These are phyloP conservation scores for Domatiomyces globalis DNA, from an alignment of 2,329 filamentous ascomycete genomes.

Conservation along the genomic window DNA sequence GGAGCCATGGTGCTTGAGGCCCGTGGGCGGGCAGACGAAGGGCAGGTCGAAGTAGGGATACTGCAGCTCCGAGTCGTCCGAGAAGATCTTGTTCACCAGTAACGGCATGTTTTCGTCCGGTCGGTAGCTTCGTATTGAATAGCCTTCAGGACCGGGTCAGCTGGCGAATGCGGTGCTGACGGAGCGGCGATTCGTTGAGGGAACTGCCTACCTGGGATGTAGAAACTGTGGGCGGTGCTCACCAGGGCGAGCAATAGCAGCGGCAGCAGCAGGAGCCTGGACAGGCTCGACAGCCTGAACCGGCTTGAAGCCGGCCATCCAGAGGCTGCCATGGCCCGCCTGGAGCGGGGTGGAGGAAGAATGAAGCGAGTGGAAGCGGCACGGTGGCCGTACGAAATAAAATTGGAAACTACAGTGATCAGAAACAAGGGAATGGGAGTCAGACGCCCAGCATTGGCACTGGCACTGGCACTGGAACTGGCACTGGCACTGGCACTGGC, in stretches of 20 bases:
- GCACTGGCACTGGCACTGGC: not conserved
- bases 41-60: slow-evolving; percentile 82
- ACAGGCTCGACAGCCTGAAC: not conserved
- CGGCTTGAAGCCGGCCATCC: not conserved
- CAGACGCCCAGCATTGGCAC: not conserved
- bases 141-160: slow-evolving; percentile 39
- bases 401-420: not conserved
- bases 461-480: not conserved
- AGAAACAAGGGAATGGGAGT: not conserved
- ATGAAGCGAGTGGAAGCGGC: not conserved
- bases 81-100: slow-evolving; percentile 86
- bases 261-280: not conserved
- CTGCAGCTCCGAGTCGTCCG: slow-evolving; percentile 76
- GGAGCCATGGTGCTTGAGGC: slow-evolving; percentile 49
- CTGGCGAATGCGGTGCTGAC: slow-evolving; percentile 41
- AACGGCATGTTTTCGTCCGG: slow-evolving; percentile 65
- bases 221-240: slow-evolving; percentile 53
- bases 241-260: slow-evolving; percentile 33
- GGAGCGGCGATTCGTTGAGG: slow-evolving; percentile 51
- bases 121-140: slow-evolving; percentile 67
- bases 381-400: not conserved
- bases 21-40: slow-evolving; percentile 70
- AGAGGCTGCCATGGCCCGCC: not conserved
- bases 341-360: not conserved
- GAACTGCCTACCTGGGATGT: slow-evolving; percentile 59